Evolutionary conservation across 345 rosid species (phyloP).

Genomic region (Citropsis articulata): DNA sequence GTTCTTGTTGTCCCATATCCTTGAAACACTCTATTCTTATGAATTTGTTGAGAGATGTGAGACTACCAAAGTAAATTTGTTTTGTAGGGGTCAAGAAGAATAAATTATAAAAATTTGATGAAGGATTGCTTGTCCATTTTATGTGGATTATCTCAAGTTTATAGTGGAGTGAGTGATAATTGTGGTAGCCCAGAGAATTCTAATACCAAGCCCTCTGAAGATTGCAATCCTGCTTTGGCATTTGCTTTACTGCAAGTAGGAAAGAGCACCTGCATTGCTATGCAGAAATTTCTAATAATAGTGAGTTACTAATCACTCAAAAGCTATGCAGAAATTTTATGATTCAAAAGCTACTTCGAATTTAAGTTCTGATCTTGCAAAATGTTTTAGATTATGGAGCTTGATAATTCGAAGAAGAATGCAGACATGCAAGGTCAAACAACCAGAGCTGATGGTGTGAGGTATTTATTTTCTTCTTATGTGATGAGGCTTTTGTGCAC

Average conservation of each 20-base stretch:
- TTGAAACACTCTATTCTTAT: background rate
- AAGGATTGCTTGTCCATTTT: constrained; percentile 60
- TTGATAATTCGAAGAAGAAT: constrained; percentile 65
- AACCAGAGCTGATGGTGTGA: constrained; percentile 70
- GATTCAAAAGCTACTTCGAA: background rate
- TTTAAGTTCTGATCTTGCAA: constrained; percentile 9
- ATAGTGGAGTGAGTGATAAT: constrained; percentile 16
- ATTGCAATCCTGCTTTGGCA: constrained; percentile 24
- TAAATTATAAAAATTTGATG: constrained; percentile 60
- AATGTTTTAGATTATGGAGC: constrained; percentile 65
- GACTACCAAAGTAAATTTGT: background rate
- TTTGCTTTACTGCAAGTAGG: constrained; percentile 48
- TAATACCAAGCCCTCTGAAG: constrained; percentile 25
- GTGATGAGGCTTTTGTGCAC: background rate
- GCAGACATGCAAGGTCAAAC: constrained; percentile 59
- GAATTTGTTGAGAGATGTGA: background rate
- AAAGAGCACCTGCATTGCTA: constrained; percentile 40
- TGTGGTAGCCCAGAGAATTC: constrained; percentile 15
- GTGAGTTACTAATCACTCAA: constrained; percentile 29
- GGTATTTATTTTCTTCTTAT: constrained; percentile 41
- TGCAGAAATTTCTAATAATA: constrained; percentile 62
- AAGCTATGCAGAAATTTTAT: too few relatives aligned
- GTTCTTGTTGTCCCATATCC: background rate
- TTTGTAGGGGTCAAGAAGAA: constrained; percentile 70
- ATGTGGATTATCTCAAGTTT: constrained; percentile 40